A percentile compares a stretch with the other conserved stretches of the same genome.
Conservation (phyloP, 192 early-diverging fungal genomes). For the Ambispora gerdemannii region DNA sequence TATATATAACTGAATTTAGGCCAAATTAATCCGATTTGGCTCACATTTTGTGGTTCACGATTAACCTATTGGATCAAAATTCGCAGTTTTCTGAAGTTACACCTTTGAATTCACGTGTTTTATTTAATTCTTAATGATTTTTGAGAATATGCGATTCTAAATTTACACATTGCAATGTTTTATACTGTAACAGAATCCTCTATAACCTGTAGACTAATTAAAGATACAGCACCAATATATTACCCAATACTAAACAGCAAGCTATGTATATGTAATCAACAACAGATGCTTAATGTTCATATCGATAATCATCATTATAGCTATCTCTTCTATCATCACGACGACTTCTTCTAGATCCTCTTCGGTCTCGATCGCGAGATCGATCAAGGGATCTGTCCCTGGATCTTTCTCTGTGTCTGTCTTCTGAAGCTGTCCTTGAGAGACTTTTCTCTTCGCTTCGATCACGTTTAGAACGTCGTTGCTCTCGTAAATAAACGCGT, state of each 20-base stretch:
- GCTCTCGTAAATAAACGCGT: slow-evolving; percentile 48
- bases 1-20: no score
- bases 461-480: slow-evolving; percentile 41
- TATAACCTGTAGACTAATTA: not conserved
- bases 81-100: no score
- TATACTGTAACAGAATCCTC: not conserved
- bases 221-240: not conserved
- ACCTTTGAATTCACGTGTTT: not conserved
- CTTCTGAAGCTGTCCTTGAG: slow-evolving; percentile 4
- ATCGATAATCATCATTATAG: slow-evolving; percentile 15
- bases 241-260: not conserved
- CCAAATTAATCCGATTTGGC: no score
- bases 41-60: no score
- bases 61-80: no score
- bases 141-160: not conserved
- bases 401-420: not conserved
- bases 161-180: not conserved
- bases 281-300: slow-evolving; percentile 6
- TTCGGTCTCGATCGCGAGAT: slow-evolving; percentile 2
- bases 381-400: slow-evolving; percentile 3
- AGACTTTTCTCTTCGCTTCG: slow-evolving; percentile 38
- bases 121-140: not conserved
- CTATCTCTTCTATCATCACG: slow-evolving; percentile 19
- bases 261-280: not conserved
- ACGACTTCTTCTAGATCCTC: slow-evolving; percentile 13